Evolutionary conservation across 371 early-diverging fungal genomes (phyloP).

Genomic region (Mortierella sp.): DNA sequence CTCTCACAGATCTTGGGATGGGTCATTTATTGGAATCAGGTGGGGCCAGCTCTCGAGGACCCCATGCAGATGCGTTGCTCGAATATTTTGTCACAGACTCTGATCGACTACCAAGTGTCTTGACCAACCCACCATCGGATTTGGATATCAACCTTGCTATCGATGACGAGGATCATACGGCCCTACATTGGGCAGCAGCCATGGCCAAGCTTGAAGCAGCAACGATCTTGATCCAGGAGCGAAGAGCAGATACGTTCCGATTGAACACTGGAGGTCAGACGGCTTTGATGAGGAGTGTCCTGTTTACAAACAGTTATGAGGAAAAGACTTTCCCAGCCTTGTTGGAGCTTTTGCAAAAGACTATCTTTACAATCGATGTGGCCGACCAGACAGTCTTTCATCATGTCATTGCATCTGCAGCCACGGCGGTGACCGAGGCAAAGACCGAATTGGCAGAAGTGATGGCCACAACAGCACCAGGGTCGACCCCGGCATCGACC

Average conservation of each 20-base stretch:
- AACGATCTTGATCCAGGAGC: conserved; percentile 64
- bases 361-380: conserved; percentile 74
- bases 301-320: conserved; percentile 88
- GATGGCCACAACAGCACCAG: too few species aligned
- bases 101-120: conserved; percentile 63
- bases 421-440: conserved; percentile 68
- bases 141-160: conserved; percentile 78
- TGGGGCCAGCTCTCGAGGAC: too few species aligned
- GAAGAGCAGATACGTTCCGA: conserved; percentile 71
- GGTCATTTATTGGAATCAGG: too few species aligned
- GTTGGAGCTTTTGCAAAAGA: conserved; percentile 71
- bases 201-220: conserved; percentile 77
- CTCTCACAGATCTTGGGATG: too few species aligned
- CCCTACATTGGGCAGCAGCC: conserved; percentile 89
- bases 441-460: conserved; percentile 64
- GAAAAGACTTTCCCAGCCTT: conserved; percentile 77
- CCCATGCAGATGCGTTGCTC: conserved; percentile 48
- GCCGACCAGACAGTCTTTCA: conserved; percentile 85
- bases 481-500: too few species aligned
- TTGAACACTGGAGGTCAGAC: conserved; percentile 84
- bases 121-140: conserved; percentile 59
- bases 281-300: conserved; percentile 86
- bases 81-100: conserved; percentile 68
- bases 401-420: conserved; percentile 75
- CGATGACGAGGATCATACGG: conserved; percentile 85